These are phyloP conservation scores for Mucor racemosus DNA, from an alignment of 371 early-diverging fungal genomes.

Conservation along the genomic window DNA sequence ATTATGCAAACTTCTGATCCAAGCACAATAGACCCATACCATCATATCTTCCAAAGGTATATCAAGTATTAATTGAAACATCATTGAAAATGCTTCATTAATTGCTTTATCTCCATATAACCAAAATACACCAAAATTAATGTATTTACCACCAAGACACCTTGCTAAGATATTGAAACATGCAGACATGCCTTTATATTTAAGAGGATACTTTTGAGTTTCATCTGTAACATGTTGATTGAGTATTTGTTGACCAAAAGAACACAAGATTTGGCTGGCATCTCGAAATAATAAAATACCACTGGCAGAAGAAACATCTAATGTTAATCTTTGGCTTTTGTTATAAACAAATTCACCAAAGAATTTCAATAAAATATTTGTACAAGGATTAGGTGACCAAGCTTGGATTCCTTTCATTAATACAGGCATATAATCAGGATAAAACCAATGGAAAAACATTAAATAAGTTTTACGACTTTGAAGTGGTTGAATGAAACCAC, in stretches of 20 bases:
- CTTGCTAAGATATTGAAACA: slow-evolving; percentile 74
- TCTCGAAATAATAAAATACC: slow-evolving; percentile 87
- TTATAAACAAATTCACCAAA: slow-evolving; percentile 78
- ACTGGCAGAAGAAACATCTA: slow-evolving; percentile 81
- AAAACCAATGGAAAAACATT: slow-evolving; percentile 85
- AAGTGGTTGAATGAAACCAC: slow-evolving; percentile 74
- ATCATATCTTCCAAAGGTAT: slow-evolving; percentile 75
- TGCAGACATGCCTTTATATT: slow-evolving; percentile 77
- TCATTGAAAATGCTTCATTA: slow-evolving; percentile 62
- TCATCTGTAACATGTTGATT: slow-evolving; percentile 21
- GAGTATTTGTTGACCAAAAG: slow-evolving; percentile 43
- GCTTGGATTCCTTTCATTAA: slow-evolving; percentile 68
- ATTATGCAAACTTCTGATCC: slow-evolving; percentile 62
- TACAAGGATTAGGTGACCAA: slow-evolving; percentile 57
- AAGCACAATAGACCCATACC: slow-evolving; percentile 32
- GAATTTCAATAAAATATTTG: slow-evolving; percentile 73
- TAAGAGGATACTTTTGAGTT: slow-evolving; percentile 32
- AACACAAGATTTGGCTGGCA: slow-evolving; percentile 63
- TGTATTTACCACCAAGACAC: slow-evolving; percentile 80
- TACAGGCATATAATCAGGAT: slow-evolving; percentile 64
- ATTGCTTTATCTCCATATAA: slow-evolving; percentile 85
- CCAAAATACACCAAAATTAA: slow-evolving; percentile 87
- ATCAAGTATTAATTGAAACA: slow-evolving; percentile 70
- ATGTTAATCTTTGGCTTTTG: slow-evolving; percentile 74
- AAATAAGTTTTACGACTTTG: slow-evolving; percentile 59